These are phyloP conservation scores for Neonectria coccinea DNA, from an alignment of 2,329 filamentous ascomycete genomes.

Conservation along the genomic window DNA sequence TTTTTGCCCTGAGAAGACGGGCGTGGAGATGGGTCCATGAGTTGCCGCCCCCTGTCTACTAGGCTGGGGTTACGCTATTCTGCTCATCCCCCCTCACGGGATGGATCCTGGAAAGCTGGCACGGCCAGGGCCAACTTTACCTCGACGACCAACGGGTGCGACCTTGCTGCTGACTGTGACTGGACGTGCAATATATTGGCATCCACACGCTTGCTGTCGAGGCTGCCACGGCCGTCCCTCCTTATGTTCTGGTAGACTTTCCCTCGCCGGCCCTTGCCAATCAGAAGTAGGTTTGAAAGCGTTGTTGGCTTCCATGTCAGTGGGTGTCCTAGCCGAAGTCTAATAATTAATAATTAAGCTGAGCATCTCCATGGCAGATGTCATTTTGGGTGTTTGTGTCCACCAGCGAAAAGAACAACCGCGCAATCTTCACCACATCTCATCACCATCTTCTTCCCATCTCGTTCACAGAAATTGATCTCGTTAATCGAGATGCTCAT, in stretches of 20 bases:
- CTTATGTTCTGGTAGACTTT: neutral
- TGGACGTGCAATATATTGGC: constrained; percentile 1
- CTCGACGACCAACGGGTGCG: constrained; percentile 3
- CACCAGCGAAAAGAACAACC: neutral
- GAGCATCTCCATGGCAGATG: too few species aligned
- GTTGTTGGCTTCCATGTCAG: neutral
- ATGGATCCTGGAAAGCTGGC: neutral
- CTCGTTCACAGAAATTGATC: neutral
- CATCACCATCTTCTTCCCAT: neutral
- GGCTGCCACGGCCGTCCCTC: neutral
- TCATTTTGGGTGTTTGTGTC: neutral
- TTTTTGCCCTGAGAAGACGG: too few species aligned
- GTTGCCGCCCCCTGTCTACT: neutral
- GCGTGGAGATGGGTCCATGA: constrained; percentile 4
- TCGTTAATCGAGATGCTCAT: constrained; percentile 23
- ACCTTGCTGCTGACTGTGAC: neutral
- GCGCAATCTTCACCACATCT: neutral
- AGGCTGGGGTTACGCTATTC: constrained; percentile 12
- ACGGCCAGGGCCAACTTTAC: neutral
- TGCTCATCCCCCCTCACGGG: neutral
- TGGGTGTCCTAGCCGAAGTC: neutral
- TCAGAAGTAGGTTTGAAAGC: neutral
- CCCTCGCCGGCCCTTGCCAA: neutral
- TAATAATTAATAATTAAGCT: too few species aligned
- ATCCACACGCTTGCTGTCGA: neutral